These are phyloP conservation scores for Sarocladium kiliense DNA, from an alignment of 2,329 filamentous ascomycete species.

Conservation along the genomic window DNA sequence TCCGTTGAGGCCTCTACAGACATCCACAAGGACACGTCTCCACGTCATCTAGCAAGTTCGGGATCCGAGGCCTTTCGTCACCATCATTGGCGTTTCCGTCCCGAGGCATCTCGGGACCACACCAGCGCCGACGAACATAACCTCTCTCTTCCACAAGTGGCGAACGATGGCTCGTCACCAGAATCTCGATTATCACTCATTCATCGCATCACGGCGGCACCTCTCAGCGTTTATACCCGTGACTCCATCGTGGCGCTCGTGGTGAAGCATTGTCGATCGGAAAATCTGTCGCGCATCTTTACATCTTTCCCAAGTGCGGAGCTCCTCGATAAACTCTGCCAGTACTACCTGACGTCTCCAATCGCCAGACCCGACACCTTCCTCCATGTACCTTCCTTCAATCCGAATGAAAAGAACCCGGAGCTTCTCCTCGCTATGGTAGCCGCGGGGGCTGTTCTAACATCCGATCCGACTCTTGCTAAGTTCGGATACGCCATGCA, in stretches of 20 bases:
- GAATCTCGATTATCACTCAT: constrained; percentile 18
- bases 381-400: constrained; percentile 31
- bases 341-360: constrained; percentile 28
- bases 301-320: constrained; percentile 34
- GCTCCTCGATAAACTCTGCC: constrained; percentile 31
- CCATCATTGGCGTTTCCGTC: constrained; percentile 24
- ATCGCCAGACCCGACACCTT: constrained; percentile 23
- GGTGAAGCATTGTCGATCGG: constrained; percentile 21
- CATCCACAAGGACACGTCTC: constrained; percentile 9
- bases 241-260: constrained; percentile 25
- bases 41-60: constrained; percentile 14
- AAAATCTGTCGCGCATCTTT: constrained; percentile 21
- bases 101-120: constrained; percentile 22
- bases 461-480: constrained; percentile 28
- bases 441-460: constrained; percentile 30
- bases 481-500: constrained; percentile 36
- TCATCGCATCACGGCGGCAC: constrained; percentile 16
- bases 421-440: constrained; percentile 31
- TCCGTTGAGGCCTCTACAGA: constrained; percentile 10
- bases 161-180: constrained; percentile 16
- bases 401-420: constrained; percentile 27
- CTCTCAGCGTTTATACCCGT: constrained; percentile 16
- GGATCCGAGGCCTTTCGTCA: constrained; percentile 20
- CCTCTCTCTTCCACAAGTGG: constrained; percentile 20
- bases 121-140: constrained; percentile 25